Percentiles rank a stretch among this genome's conserved stretches.
phyloP scores from a whole-genome alignment of 192 early-diverging fungal genomes.

The Backusella circina region DNA sequence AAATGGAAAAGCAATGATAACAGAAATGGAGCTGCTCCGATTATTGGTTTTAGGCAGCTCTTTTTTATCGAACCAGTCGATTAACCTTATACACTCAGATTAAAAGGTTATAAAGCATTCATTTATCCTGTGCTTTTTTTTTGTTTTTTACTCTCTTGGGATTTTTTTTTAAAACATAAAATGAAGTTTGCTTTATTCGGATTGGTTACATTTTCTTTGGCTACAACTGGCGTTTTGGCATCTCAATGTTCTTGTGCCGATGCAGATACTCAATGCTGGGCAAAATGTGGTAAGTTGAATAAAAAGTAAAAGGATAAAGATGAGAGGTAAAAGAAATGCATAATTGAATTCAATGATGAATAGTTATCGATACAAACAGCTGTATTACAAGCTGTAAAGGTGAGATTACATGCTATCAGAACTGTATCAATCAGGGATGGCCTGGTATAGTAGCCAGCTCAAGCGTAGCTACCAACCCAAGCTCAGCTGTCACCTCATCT shows the following conservation, averaged over 20 bases:
- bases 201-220: background rate
- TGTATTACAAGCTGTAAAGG: background rate
- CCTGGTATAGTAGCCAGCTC: background rate
- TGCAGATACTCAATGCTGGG: background rate
- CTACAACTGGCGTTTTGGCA: background rate
- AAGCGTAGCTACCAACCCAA: background rate
- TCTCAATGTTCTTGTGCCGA: background rate
- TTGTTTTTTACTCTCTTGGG: background rate
- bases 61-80: background rate
- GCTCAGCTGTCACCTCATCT: background rate
- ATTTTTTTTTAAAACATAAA: background rate
- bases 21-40: background rate
- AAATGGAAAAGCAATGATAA: background rate
- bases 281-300: background rate
- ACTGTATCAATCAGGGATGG: background rate
- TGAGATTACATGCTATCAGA: background rate
- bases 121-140: background rate
- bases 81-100: background rate
- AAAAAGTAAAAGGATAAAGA: background rate
- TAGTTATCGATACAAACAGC: background rate
- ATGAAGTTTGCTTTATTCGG: background rate
- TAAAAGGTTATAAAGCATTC: background rate
- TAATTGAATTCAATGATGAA: background rate
- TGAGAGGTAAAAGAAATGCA: background rate
- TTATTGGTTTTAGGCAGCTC: background rate